Evolutionary conservation across 2,329 filamentous ascomycete species (phyloP).

Genomic region (Alternaria postmessia): DNA sequence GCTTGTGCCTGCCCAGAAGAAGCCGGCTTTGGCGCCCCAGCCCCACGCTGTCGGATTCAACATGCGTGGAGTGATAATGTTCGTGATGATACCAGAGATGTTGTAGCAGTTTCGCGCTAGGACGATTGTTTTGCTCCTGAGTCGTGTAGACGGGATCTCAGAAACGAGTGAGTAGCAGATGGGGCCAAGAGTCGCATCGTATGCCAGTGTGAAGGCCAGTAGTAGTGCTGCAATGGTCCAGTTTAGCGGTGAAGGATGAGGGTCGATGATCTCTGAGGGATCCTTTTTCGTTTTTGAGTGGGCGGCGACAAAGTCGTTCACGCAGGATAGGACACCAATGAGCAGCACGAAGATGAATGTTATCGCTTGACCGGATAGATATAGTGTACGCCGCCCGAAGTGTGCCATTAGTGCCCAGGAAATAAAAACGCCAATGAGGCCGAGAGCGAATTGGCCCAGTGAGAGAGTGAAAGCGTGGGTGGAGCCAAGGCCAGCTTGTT

Average conservation of each 20-base stretch:
- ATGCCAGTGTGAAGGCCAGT: conserved; percentile 20
- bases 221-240: conserved; percentile 19
- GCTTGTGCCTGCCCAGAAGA: conserved; percentile 83
- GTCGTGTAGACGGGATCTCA: conserved; percentile 78
- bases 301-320: background rate
- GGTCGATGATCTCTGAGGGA: background rate
- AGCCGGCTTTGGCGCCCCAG: conserved; percentile 83
- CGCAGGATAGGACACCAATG: conserved; percentile 53
- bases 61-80: conserved; percentile 74
- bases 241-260: background rate
- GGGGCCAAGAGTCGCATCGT: conserved; percentile 26
- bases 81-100: conserved; percentile 78
- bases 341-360: conserved; percentile 72
- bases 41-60: conserved; percentile 68
- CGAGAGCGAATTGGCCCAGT: conserved; percentile 23
- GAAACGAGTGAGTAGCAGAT: conserved; percentile 74
- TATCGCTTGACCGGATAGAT: conserved; percentile 66
- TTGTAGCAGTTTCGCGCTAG: conserved; percentile 79
- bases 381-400: conserved; percentile 77
- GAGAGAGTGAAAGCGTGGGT: conserved; percentile 14
- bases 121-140: conserved; percentile 89
- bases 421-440: conserved; percentile 66
- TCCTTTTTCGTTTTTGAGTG: background rate
- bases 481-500: conserved; percentile 24
- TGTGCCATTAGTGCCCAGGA: conserved; percentile 81